Conservation (phyloP, 2,329 filamentous ascomycete genomes). For the Cytospora piceicola region DNA sequence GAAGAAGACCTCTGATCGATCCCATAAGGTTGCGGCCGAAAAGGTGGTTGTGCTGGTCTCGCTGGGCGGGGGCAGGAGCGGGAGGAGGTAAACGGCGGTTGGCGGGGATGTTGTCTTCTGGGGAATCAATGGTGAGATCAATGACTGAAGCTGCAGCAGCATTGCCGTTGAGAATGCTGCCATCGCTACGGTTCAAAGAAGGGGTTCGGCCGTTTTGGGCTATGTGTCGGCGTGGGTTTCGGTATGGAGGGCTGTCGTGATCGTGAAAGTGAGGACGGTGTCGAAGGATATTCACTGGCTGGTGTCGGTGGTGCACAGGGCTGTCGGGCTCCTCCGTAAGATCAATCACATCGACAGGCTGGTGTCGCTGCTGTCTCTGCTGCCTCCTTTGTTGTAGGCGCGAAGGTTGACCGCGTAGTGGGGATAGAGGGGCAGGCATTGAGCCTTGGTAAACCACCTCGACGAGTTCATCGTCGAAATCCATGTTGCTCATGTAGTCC, state of each 20-base stretch:
- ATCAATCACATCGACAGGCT: conserved; percentile 48
- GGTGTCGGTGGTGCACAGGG: conserved; percentile 35
- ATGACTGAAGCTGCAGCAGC: conserved; percentile 45
- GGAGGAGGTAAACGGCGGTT: conserved; percentile 25
- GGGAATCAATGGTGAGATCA: conserved; percentile 56
- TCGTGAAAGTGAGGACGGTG: conserved; percentile 7
- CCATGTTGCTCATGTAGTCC: conserved; percentile 11
- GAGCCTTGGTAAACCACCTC: conserved; percentile 24
- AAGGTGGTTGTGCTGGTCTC: conserved; percentile 14
- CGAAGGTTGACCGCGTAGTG: conserved; percentile 24
- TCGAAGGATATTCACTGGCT: conserved; percentile 22
- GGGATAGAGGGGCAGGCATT: conserved; percentile 13
- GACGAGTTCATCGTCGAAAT: conserved; percentile 26
- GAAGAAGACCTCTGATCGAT: conserved; percentile 17
- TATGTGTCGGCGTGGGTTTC: conserved; percentile 48
- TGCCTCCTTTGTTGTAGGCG: conserved; percentile 15
- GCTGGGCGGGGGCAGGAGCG: conserved; percentile 8
- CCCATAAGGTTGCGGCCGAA: conserved; percentile 20
- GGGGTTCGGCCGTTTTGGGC: conserved; percentile 48
- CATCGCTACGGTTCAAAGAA: conserved; percentile 49
- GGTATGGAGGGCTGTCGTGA: conserved; percentile 11
- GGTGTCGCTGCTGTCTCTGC: conserved; percentile 23
- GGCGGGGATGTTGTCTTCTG: conserved; percentile 34
- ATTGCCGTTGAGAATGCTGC: conserved; percentile 43
- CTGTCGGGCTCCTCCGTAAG: conserved; percentile 56